Evolutionary conservation across 495 filamentous ascomycete genomes (phyloP), one percentile per base, ranked within the genome.

Genomic region (Cladorrhinum samala): DNA sequence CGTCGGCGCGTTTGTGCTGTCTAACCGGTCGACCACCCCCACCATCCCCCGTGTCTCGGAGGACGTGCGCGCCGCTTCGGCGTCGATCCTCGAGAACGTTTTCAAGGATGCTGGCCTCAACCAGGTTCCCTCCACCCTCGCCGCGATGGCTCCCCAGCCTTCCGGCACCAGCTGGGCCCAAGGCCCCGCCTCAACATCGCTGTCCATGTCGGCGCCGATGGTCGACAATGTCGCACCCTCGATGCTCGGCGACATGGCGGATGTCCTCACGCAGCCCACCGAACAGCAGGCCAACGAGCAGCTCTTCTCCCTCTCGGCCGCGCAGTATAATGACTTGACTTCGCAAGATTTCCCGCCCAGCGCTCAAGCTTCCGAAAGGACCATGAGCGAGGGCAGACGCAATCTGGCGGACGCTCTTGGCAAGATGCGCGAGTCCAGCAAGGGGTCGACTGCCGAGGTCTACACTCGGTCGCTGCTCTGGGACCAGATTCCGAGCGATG

Each of bases 1-100:
- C 52, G 91, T 95, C 63, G 93, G 93, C 61, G 93, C 93, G 46
- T 96, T 95, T 68, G 90, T 97, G 55, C 90, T 92, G 49, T 96
- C 91, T 42, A 95, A 92, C 73, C 67, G 74, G 70, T 82, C 67
- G 63, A 80, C 67, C 64, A 85, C 62, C 57, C 84, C 60, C 58
- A 82, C 71, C 57, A 83, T 96, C 60, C 92, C 91, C 25, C 85
- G 85, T 56, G 83, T 98, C 58, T 89, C 93, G 17, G 89, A 96
- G 52, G 92, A 96, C 60, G 86, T 97, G 50, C 89, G 90, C 52
- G 88, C 87, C 53, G 94, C 94, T 50, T 95, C 91, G 18, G 88
- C 92, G 47, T 86, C 84, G 27, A 85, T 98, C 33, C 80, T 98
- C 48, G 85, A 94, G 65, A 91, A 83, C 72, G 85, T 92, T 64